Base-by-base conservation (phyloP, 768 basidiomycete species). In the Xerocomus potaroensis region DNA sequence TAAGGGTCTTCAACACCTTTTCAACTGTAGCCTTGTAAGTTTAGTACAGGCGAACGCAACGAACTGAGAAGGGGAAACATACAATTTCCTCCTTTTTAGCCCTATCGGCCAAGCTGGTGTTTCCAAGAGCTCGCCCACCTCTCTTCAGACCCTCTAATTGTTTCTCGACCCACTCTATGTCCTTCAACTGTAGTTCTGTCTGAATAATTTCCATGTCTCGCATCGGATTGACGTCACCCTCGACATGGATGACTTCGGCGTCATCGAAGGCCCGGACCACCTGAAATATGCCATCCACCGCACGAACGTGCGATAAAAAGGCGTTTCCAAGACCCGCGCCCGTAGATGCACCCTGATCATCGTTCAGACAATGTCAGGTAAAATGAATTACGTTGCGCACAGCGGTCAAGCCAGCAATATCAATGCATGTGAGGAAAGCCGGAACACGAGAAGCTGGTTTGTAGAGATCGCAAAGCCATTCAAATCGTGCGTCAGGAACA, bases 271-370 rank as follows among this genome's bases (percentile, higher is more conserved):
- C 93, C 42, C 96, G 89, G 47, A 98, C 84, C 52, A 97, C 85
- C 66, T 98, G 96, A 77, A 98, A 99, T 61, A 99, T 99, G 59
- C 96, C 96, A 64, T 99, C 96, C 50, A 98, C 95, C 9, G 96
- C 91, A 47, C 96, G 87, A 34, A 99, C 94, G 65, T 98, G 92
- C 10, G 93, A 94, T 65, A 99, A 72, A 76, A 99, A 99, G 22
- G 93, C 82, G 65, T 99, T 99, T 33, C 96, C 96, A 32, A 99
- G 83, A 62, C 96, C 96, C 37, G 91, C 96, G 56, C 96, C 96
- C 26, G 94, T 97, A 10, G 95, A 97, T 2, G 96, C 96, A 48
- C 96, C 95, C 81, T 90, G 42, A 9, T 47, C 35, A 22, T 31
- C 51, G 32, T 19, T 67, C 26, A 63, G 59, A 44, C 31, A 47